Evolutionary conservation across 2,329 filamentous ascomycete species (phyloP).

Genomic region (Epichloe bromicola): DNA sequence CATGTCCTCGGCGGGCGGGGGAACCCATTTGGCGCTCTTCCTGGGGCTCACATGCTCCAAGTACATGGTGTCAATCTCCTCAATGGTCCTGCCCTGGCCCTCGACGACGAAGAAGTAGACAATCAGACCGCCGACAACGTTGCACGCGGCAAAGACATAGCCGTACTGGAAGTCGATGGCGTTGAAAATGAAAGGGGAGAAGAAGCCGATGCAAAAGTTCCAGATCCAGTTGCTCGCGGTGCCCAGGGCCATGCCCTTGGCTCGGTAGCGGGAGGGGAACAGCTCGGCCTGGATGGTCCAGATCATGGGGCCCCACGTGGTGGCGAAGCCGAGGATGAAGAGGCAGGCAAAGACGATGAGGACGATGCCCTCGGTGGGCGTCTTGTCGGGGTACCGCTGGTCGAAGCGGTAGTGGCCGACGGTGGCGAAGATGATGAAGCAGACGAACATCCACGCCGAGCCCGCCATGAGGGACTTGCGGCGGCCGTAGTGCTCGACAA

Average conservation of each 20-base stretch:
- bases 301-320: constrained; percentile 36
- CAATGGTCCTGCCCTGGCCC: constrained; percentile 40
- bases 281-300: constrained; percentile 48
- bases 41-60: constrained; percentile 50
- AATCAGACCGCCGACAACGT: constrained; percentile 35
- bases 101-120: constrained; percentile 44
- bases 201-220: constrained; percentile 27
- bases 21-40: constrained; percentile 43
- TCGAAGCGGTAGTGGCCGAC: constrained; percentile 37
- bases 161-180: constrained; percentile 38
- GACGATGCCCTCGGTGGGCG: constrained; percentile 36
- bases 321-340: constrained; percentile 39
- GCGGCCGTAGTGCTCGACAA: constrained; percentile 56
- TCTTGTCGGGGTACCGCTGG: constrained; percentile 18
- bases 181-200: constrained; percentile 23
- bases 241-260: constrained; percentile 39
- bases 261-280: constrained; percentile 33
- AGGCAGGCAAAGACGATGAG: constrained; percentile 53
- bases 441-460: constrained; percentile 46
- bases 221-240: constrained; percentile 33
- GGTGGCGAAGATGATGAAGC: constrained; percentile 45
- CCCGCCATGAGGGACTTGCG: constrained; percentile 49
- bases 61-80: constrained; percentile 40
- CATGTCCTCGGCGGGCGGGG: constrained; percentile 33
- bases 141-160: constrained; percentile 40